A percentile compares a stretch with the other conserved stretches of the same genome.
These are phyloP conservation scores for Mycena belliarum DNA, from an alignment of 768 basidiomycete species.

Conservation along the genomic window DNA sequence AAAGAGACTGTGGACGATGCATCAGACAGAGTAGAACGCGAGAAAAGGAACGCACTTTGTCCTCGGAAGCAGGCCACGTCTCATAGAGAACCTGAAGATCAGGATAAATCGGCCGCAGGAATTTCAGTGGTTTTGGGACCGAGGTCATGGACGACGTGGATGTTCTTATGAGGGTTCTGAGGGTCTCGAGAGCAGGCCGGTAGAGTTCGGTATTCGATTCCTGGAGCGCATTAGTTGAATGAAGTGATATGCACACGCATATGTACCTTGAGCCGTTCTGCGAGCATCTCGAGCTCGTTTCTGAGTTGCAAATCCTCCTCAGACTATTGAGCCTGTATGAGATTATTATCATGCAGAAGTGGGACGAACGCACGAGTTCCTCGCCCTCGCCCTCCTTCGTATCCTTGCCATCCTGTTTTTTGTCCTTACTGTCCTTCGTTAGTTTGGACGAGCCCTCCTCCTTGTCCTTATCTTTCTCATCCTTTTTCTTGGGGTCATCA, in stretches of 20 bases:
- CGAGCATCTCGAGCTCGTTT: conserved; percentile 94
- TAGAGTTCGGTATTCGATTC: conserved; percentile 87
- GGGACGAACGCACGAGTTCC: conserved; percentile 68
- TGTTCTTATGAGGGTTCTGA: conserved; percentile 91
- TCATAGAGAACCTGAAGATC: conserved; percentile 83
- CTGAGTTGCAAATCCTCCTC: conserved; percentile 95
- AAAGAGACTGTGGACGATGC: conserved; percentile 65
- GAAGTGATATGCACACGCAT: conserved; percentile 5
- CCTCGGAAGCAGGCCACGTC: conserved; percentile 73
- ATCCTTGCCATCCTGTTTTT: conserved; percentile 50
- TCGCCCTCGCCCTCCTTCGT: conserved; percentile 66
- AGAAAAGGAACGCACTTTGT: conserved; percentile 55
- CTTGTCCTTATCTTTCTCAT: conserved; percentile 51
- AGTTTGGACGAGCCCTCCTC: conserved; percentile 58
- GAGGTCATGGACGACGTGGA: conserved; percentile 98
- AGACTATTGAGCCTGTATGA: conserved; percentile 50
- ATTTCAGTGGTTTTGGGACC: conserved; percentile 98
- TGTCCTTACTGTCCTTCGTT: conserved; percentile 52
- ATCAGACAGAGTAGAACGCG: neutral
- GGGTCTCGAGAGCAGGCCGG: conserved; percentile 87
- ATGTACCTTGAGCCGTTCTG: conserved; percentile 87
- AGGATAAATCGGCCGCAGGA: conserved; percentile 92
- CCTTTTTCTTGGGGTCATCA: conserved; percentile 76
- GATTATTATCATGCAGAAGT: neutral
- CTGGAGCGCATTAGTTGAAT: conserved; percentile 43